Evolutionary conservation across 768 basidiomycete species (phyloP).

Genomic region (Russula griseocarnosa): DNA sequence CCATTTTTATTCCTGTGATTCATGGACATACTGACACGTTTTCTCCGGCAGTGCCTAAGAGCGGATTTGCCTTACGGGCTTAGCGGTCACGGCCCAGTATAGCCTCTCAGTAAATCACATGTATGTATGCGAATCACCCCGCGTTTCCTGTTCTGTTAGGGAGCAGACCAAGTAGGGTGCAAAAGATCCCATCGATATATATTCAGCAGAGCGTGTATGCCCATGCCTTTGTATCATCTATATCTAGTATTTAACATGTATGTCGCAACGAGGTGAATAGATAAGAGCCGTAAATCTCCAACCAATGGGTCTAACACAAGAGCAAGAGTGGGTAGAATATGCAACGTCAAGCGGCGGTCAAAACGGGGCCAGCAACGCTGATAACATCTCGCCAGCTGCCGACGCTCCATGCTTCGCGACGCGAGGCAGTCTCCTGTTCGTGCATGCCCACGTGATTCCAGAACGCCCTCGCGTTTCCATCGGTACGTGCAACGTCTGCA

Average conservation of each 20-base stretch:
- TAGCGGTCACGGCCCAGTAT: too few species aligned
- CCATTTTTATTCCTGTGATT: too few species aligned
- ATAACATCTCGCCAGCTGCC: conserved; percentile 20
- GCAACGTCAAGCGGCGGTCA: conserved; percentile 4
- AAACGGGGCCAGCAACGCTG: conserved; percentile 21
- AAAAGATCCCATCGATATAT: not conserved
- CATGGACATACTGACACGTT: too few species aligned
- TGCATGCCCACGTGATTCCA: conserved; percentile 21
- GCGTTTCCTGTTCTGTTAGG: too few species aligned
- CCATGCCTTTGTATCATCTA: not conserved
- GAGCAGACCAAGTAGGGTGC: too few species aligned
- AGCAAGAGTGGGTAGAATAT: not conserved
- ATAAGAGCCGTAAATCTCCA: not conserved
- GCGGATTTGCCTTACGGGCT: too few species aligned
- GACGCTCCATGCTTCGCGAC: conserved; percentile 13
- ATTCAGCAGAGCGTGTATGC: not conserved
- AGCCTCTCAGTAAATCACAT: too few species aligned
- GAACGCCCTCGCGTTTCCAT: conserved; percentile 5
- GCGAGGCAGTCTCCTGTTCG: conserved; percentile 9
- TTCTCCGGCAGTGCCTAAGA: too few species aligned
- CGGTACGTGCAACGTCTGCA: conserved; percentile 11
- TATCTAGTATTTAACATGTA: not conserved
- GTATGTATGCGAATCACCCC: too few species aligned
- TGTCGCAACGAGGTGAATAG: not conserved
- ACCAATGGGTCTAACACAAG: not conserved